Evolutionary conservation across 1,139 yeast genomes (phyloP).

Genomic region (Sugiyamaella xylanicola): DNA sequence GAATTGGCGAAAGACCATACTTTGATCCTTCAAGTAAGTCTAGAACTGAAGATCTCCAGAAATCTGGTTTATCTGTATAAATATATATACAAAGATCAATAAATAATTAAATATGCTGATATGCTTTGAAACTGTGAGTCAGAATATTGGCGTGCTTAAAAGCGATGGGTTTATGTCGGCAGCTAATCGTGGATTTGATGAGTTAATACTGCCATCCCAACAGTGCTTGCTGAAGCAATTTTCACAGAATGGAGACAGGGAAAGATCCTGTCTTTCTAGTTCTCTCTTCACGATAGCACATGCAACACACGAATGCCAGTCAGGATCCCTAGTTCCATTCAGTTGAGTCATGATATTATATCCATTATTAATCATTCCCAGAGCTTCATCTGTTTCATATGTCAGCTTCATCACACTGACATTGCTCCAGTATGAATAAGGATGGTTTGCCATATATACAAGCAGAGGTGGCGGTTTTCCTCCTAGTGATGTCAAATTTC

Average conservation of each 20-base stretch:
- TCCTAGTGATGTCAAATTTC: constrained; percentile 56
- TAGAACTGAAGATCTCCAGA: constrained; percentile 25
- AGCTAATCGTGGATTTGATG: neutral
- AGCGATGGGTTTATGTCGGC: constrained; percentile 1
- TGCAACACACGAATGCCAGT: constrained; percentile 79
- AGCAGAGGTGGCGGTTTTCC: constrained; percentile 64
- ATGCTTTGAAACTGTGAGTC: neutral
- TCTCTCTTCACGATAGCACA: constrained; percentile 88
- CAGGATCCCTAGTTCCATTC: constrained; percentile 69
- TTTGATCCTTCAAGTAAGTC: constrained; percentile 24
- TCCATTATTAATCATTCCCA: constrained; percentile 71
- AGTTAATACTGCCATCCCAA: constrained; percentile 61
- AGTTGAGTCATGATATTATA: constrained; percentile 74
- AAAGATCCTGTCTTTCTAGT: constrained; percentile 64
- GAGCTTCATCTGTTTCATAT: constrained; percentile 60
- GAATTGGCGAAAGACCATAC: constrained; percentile 38
- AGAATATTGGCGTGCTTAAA: neutral
- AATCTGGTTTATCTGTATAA: constrained; percentile 14
- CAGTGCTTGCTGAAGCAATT: constrained; percentile 74
- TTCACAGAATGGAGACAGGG: constrained; percentile 72
- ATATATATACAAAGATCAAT: neutral
- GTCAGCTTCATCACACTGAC: constrained; percentile 70
- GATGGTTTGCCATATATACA: constrained; percentile 77
- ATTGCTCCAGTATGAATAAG: constrained; percentile 67
- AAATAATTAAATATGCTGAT: neutral